These are phyloP conservation scores for Trametes coccinea DNA, from an alignment of 768 basidiomycete species.

Conservation along the genomic window DNA sequence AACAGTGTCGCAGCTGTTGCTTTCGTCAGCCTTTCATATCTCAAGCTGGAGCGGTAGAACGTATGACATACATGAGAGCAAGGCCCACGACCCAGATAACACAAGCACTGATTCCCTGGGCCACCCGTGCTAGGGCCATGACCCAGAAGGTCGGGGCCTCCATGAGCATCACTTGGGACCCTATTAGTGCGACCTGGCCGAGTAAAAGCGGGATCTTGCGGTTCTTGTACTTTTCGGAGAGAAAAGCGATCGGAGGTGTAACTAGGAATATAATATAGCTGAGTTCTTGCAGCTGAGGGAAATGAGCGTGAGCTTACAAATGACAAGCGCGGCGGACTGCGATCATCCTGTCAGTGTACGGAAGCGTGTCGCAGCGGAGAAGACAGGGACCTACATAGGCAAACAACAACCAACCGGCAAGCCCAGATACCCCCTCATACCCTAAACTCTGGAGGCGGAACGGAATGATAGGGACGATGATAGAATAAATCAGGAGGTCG, in stretches of 20 bases:
- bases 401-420: slow-evolving; percentile 43
- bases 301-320: slow-evolving; percentile 26
- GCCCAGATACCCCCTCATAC: slow-evolving; percentile 35
- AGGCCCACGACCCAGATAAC: slow-evolving; percentile 43
- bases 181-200: slow-evolving; percentile 36
- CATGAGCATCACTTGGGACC: slow-evolving; percentile 42
- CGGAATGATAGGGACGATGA: slow-evolving; percentile 42
- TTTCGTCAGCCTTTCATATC: background rate
- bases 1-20: slow-evolving; percentile 38
- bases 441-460: slow-evolving; percentile 39
- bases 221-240: slow-evolving; percentile 38
- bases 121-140: slow-evolving; percentile 40
- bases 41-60: background rate
- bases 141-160: slow-evolving; percentile 39
- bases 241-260: slow-evolving; percentile 37
- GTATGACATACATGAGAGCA: slow-evolving; percentile 35
- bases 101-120: slow-evolving; percentile 43
- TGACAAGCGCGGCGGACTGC: slow-evolving; percentile 35
- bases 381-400: slow-evolving; percentile 34
- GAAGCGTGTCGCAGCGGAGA: background rate
- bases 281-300: no score
- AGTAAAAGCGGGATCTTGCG: slow-evolving; percentile 33
- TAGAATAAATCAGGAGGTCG: slow-evolving; percentile 39
- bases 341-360: background rate
- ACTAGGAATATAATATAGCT: slow-evolving; percentile 23